Evolutionary conservation across 2,329 filamentous ascomycete species (phyloP).

Genomic region (Aspergillus intermedius): DNA sequence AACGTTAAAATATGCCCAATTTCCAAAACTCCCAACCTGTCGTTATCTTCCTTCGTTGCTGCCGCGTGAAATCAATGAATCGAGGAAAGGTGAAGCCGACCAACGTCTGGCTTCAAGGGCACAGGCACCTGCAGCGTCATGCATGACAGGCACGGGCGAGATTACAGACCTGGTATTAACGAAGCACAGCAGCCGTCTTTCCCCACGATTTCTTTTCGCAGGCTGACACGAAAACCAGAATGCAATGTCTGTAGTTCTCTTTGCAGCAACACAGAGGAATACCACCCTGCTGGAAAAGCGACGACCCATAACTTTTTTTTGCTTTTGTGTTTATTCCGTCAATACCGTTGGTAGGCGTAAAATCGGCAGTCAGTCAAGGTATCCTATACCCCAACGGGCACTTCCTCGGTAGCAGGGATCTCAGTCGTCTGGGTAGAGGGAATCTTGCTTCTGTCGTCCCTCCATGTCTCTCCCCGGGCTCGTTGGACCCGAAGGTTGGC

Average conservation of each 20-base stretch:
- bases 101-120: background rate
- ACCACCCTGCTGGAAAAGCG: background rate
- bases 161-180: too few species aligned
- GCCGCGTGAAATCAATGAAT: background rate
- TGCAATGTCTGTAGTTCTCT: background rate
- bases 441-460: constrained; percentile 22
- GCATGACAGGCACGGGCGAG: too few species aligned
- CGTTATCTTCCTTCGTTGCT: background rate
- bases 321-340: background rate
- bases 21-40: background rate
- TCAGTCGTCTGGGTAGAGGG: constrained; percentile 5
- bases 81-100: background rate
- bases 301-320: background rate
- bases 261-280: background rate
- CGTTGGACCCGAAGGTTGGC: constrained; percentile 33
- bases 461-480: constrained; percentile 33
- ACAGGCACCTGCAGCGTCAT: background rate
- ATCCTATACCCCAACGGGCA: constrained; percentile 4
- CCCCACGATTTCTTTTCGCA: too few species aligned
- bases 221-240: too few species aligned
- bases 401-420: constrained; percentile 3
- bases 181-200: too few species aligned
- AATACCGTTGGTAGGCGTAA: background rate
- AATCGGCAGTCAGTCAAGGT: background rate
- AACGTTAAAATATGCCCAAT: background rate